A percentile compares a stretch with the other conserved stretches of the same genome.
Conservation (phyloP, 202 grass and related monocot species). For the Schoenoplectus triqueter region DNA sequence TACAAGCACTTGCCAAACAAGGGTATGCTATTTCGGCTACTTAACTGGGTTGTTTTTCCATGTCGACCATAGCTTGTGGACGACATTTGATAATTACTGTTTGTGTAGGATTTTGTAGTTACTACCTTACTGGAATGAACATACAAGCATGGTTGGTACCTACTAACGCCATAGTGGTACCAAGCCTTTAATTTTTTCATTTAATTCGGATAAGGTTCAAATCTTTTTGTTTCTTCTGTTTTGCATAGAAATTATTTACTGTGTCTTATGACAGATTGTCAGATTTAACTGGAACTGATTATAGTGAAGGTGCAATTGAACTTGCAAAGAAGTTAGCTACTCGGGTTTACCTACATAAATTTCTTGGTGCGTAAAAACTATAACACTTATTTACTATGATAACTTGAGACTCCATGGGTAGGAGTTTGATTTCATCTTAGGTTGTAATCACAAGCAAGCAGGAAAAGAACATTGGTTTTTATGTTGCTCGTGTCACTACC, state of each 20-base stretch:
- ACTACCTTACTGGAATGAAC: neutral
- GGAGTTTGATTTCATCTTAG: neutral
- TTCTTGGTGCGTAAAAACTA: conserved; percentile 65
- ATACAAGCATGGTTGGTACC: neutral
- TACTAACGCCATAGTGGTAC: neutral
- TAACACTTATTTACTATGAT: neutral
- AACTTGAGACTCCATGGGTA: neutral
- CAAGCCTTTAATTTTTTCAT: neutral
- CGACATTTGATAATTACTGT: neutral
- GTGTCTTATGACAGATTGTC: conserved; percentile 54
- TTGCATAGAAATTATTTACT: conserved; percentile 17
- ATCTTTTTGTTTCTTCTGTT: conserved; percentile 22
- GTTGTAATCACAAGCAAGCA: neutral
- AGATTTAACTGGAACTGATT: conserved; percentile 93
- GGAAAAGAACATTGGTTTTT: neutral
- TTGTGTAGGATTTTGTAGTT: neutral
- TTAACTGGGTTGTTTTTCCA: neutral
- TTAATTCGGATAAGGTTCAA: neutral
- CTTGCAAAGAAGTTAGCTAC: conserved; percentile 77
- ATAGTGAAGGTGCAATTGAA: conserved; percentile 92
- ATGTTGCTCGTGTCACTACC: neutral
- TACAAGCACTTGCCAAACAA: conserved; percentile 84
- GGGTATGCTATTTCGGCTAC: conserved; percentile 52
- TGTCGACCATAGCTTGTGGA: neutral
- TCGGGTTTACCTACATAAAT: conserved; percentile 74